Base-by-base conservation (phyloP, 208 protist species). In the Leishmania major region DNA sequence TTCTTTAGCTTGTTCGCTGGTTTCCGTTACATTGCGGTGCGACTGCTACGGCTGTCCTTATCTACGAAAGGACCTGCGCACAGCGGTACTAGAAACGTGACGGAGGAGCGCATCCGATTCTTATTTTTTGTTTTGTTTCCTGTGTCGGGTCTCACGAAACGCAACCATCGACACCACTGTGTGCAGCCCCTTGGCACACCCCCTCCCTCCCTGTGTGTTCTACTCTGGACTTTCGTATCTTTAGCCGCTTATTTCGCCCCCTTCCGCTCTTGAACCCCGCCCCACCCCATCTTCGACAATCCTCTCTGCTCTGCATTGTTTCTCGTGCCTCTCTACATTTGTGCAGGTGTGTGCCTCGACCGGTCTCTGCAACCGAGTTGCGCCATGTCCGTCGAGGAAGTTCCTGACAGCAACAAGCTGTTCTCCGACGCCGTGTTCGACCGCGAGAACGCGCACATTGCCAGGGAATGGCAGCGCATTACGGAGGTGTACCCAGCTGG, bases 381-480 rank as follows among this genome's bases (percentile, higher is more conserved):
- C 49, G 60, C 37, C 49, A 83, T 84, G 80, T 88, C 85, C 47
- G 86, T 89, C 77, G 73, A 78, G 35, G 89, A 93, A 77, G 76
- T 88, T 35, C 84, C 89, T 11, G 90, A 95, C 80, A 93, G 88
- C 79, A 77, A 78, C 70, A 94, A 90, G 79, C 67, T 94, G 77
- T 96, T 95, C 78, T 77, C 84, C 3, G 93, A 96, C 77, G 88
- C 85, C 28, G 86, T 92, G 8, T 96, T 96, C 59, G 85, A 90
- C 35, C 77, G 88, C 1, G 84, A 89, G 62, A 95, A 95, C 78
- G 82, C 79, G 15, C 84, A 92, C 75, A 85, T 96, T 57, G 51
- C 91, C 2, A 70, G 85, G 13, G 84, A 92, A 51, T 95, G 92
- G 90, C 87, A 84, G 74, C 87, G 90, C 43, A 95, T 93, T 77